A percentile compares a stretch with the other conserved stretches of the same genome.
These are phyloP conservation scores for Nelumbo lutea DNA, from an alignment of 164 flowering plant genomes.

Conservation along the genomic window DNA sequence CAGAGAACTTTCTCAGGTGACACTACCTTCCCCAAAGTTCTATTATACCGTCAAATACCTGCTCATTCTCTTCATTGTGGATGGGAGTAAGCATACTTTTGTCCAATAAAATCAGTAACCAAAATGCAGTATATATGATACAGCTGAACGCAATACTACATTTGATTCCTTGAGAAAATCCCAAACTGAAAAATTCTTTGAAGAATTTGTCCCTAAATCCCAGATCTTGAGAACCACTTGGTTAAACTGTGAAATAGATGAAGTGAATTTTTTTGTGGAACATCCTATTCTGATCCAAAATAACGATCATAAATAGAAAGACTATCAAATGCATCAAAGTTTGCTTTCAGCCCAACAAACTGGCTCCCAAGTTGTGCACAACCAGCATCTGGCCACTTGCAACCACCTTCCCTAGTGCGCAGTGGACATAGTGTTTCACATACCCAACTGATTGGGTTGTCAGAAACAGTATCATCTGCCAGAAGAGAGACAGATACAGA, in stretches of 20 bases:
- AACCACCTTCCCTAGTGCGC: constrained; percentile 72
- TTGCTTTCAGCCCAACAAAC: constrained; percentile 84
- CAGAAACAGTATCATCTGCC: constrained; percentile 34
- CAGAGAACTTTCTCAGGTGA: not conserved
- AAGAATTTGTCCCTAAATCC: not conserved
- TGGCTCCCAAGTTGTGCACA: constrained; percentile 92
- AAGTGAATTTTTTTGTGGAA: not conserved
- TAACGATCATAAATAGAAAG: constrained; percentile 80
- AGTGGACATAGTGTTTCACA: constrained; percentile 81
- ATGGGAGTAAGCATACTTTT: not conserved
- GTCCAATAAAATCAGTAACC: not conserved
- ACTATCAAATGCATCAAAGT: constrained; percentile 89
- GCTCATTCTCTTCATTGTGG: not conserved
- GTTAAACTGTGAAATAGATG: not conserved
- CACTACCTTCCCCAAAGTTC: not conserved
- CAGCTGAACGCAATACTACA: not conserved
- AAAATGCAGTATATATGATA: not conserved
- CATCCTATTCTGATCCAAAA: constrained; percentile 38
- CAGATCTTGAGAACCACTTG: not conserved
- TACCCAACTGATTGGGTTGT: constrained; percentile 35
- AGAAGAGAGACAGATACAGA: constrained; percentile 52
- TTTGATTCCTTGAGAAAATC: not conserved
- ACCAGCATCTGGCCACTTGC: constrained; percentile 91
- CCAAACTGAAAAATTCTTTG: not conserved
- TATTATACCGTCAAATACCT: not conserved